Conservation (phyloP, 257 asterid genomes). For the Thymus mandschuricus region DNA sequence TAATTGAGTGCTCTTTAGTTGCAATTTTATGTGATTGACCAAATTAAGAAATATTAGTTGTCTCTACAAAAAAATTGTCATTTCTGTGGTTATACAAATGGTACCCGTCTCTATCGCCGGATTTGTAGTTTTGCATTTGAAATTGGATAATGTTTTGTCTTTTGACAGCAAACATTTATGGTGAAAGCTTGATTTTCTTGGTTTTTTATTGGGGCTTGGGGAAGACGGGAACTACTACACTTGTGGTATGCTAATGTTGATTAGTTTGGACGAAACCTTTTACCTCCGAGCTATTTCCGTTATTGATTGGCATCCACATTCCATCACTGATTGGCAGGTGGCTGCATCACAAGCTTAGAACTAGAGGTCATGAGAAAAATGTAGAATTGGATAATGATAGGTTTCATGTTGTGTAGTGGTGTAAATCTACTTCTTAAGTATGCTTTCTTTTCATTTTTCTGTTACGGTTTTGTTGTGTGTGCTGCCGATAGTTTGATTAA, state of each 20-base stretch:
- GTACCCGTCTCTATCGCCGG: not conserved
- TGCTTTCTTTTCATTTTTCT: not conserved
- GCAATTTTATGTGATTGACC: not conserved
- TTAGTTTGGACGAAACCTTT: not conserved
- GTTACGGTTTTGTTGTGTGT: not conserved
- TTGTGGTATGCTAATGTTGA: not conserved
- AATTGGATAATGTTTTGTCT: not conserved
- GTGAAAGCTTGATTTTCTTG: constrained; percentile 1
- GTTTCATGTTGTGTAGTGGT: constrained; percentile 8
- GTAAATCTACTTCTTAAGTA: not conserved
- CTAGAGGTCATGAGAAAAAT: not conserved
- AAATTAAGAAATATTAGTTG: not conserved
- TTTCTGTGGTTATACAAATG: not conserved
- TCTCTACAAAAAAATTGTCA: not conserved
- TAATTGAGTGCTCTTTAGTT: not conserved
- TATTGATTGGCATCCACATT: too few species aligned
- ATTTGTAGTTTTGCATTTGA: constrained; percentile 10
- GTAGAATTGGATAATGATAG: not conserved
- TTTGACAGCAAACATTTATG: not conserved
- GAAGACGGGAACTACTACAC: not conserved
- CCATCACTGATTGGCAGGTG: not conserved
- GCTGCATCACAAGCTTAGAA: not conserved
- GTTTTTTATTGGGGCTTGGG: not conserved
- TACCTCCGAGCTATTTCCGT: not conserved
- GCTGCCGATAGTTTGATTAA: not conserved